phyloP scores from a whole-genome alignment of 2,329 filamentous ascomycete genomes.

The Gaeumannomyces sp. region DNA sequence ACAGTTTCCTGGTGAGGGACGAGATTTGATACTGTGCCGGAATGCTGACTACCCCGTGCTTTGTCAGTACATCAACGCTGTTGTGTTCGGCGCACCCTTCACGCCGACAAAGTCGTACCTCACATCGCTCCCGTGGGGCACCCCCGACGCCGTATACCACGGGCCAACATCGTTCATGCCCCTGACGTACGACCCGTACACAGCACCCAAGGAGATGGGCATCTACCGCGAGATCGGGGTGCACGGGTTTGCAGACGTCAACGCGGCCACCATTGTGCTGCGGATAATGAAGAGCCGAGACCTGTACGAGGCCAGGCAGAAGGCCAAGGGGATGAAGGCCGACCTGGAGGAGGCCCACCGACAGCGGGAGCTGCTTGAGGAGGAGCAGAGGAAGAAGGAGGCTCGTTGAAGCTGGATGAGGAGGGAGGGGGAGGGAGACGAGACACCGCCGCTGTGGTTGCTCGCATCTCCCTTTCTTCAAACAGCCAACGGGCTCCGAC shows the following conservation, averaged over 20 bases:
- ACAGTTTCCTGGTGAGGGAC: neutral
- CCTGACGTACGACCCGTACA: constrained; percentile 73
- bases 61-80: constrained; percentile 71
- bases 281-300: constrained; percentile 82
- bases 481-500: neutral
- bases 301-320: constrained; percentile 86
- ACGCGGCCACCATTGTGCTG: constrained; percentile 85
- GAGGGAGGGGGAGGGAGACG: too few species aligned
- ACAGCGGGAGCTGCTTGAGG: constrained; percentile 56
- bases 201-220: constrained; percentile 70
- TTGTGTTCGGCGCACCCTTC: constrained; percentile 87
- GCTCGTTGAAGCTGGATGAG: constrained; percentile 16
- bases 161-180: constrained; percentile 92
- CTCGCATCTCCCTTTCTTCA: too few species aligned
- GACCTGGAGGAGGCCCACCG: constrained; percentile 63
- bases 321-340: constrained; percentile 83
- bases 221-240: constrained; percentile 74
- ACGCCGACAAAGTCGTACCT: constrained; percentile 77
- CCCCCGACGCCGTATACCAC: constrained; percentile 81
- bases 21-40: neutral
- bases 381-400: constrained; percentile 47
- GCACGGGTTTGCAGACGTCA: constrained; percentile 81
- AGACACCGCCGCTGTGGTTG: too few species aligned
- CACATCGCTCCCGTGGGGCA: constrained; percentile 63
- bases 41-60: neutral